Conservation (phyloP, 176 grass and related monocot genomes). For the Phoenix dactylifera region DNA sequence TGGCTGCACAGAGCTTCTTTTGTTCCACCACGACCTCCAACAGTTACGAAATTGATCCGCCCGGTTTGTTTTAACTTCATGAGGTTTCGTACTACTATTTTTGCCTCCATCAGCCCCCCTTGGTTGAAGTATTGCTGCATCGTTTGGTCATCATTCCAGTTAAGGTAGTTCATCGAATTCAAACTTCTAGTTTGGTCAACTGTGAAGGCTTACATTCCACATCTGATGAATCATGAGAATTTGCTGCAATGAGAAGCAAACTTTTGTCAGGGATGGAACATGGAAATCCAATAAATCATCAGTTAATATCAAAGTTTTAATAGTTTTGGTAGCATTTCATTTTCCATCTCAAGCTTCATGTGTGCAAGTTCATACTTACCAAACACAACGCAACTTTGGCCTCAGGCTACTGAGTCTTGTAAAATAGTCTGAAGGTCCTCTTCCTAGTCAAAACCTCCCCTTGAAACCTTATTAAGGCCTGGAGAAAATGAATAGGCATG, state of each 20-base stretch:
- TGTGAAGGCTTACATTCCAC: slow-evolving; percentile 7
- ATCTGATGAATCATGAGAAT: slow-evolving; percentile 11
- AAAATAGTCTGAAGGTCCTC: slow-evolving; percentile 36
- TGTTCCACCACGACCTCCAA: too few species aligned
- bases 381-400: slow-evolving; percentile 52
- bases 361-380: slow-evolving; percentile 58
- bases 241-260: slow-evolving; percentile 17
- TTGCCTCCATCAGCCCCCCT: slow-evolving; percentile 15
- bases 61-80: slow-evolving; percentile 1
- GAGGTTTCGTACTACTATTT: slow-evolving; percentile 13
- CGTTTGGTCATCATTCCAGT: slow-evolving; percentile 6
- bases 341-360: slow-evolving; percentile 20
- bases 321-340: not conserved
- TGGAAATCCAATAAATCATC: not conserved
- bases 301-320: not conserved
- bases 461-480: slow-evolving; percentile 41
- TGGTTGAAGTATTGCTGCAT: not conserved
- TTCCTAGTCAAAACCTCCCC: slow-evolving; percentile 27
- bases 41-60: not conserved
- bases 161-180: too few species aligned
- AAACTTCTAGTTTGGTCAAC: too few species aligned
- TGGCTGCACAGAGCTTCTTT: too few species aligned
- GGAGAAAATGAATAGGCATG: not conserved
- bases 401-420: slow-evolving; percentile 69
- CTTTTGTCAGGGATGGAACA: slow-evolving; percentile 28